Percentiles rank a stretch among this genome's conserved stretches.
Conservation (phyloP, 2,329 filamentous ascomycete species). For the Pseudogymnoascus sp. region DNA sequence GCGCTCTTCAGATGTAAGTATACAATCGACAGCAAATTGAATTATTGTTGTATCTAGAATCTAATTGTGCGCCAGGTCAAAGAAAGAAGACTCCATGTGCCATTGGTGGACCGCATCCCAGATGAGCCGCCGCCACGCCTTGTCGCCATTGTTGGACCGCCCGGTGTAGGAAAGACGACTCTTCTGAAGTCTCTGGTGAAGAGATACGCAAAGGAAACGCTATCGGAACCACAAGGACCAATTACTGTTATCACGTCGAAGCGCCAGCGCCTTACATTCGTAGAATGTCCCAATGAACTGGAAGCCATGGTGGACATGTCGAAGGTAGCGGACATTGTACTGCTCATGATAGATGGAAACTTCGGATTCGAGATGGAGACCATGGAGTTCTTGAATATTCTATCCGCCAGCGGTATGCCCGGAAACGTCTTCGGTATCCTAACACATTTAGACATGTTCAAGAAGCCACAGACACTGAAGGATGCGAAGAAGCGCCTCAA, state of each 20-base stretch:
- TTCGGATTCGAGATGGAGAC: constrained; percentile 99
- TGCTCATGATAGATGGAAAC: constrained; percentile 98
- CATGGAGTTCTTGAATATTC: constrained; percentile 95
- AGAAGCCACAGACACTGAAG: constrained; percentile 84
- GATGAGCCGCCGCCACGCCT: constrained; percentile 92
- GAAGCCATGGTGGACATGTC: constrained; percentile 95
- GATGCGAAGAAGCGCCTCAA: constrained; percentile 95
- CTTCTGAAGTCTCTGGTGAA: constrained; percentile 90
- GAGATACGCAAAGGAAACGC: constrained; percentile 90
- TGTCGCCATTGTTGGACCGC: constrained; percentile 88
- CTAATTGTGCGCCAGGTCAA: constrained; percentile 54
- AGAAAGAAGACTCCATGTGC: constrained; percentile 94
- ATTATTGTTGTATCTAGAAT: constrained; percentile 12
- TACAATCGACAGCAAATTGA: constrained; percentile 10
- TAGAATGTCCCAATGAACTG: constrained; percentile 95
- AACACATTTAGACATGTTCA: constrained; percentile 91
- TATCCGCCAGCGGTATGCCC: constrained; percentile 93
- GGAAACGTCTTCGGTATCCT: constrained; percentile 97
- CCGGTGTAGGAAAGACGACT: constrained; percentile 92
- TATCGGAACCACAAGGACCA: constrained; percentile 81
- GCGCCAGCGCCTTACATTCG: constrained; percentile 84
- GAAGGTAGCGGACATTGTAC: constrained; percentile 93
- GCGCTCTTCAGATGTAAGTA: constrained; percentile 45
- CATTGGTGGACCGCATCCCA: constrained; percentile 87
- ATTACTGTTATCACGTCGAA: constrained; percentile 96